A percentile compares a stretch with the other conserved stretches of the same genome.
phyloP scores from a whole-genome alignment of 75 land plant species.

The Chamaecyparis obtusa region DNA sequence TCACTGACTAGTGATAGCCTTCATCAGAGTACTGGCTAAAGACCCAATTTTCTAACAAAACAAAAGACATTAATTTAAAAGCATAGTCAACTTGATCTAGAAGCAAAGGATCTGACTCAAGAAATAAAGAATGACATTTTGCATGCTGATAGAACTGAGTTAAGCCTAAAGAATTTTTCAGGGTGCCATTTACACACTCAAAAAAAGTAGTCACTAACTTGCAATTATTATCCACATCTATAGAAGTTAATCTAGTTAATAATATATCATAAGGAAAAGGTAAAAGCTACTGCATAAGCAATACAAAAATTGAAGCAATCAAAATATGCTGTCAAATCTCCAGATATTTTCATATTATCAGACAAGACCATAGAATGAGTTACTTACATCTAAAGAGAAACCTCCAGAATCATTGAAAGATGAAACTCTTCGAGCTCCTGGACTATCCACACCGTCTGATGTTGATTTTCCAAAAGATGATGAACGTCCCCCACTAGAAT shows the following conservation, averaged over 20 bases:
- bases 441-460: constrained; percentile 35
- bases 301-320: neutral
- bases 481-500: constrained; percentile 35
- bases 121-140: neutral
- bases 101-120: neutral
- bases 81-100: neutral
- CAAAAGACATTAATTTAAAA: neutral
- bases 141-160: neutral
- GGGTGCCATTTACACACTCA: neutral
- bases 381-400: constrained; percentile 78
- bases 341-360: neutral
- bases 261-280: neutral
- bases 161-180: neutral
- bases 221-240: neutral
- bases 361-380: neutral
- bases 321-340: neutral
- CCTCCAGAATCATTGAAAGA: constrained; percentile 53
- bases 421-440: constrained; percentile 29
- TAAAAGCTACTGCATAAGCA: neutral
- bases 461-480: constrained; percentile 19
- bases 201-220: neutral
- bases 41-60: neutral
- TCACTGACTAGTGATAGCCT: neutral
- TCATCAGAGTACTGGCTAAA: constrained; percentile 1
- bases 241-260: neutral